Evolutionary conservation across 495 filamentous ascomycete genomes (phyloP).

Genomic region (Penicillium goetzii): DNA sequence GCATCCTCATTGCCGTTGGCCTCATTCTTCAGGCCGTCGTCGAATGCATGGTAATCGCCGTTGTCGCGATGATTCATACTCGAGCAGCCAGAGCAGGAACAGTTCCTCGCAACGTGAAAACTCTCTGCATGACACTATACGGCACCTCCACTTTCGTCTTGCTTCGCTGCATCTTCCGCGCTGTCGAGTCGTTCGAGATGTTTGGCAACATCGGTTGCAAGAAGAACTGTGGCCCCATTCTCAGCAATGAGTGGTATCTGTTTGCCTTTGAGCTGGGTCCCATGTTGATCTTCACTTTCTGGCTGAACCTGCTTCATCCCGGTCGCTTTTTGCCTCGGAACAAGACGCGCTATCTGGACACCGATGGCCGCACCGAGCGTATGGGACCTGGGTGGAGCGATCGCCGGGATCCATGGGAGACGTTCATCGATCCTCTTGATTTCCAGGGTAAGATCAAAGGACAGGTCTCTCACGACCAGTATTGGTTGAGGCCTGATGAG

Average conservation of each 20-base stretch:
- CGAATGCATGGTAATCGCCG: slow-evolving; percentile 36
- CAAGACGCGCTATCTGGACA: slow-evolving; percentile 38
- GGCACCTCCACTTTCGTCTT: slow-evolving; percentile 42
- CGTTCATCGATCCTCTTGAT: slow-evolving; percentile 42
- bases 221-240: slow-evolving; percentile 32
- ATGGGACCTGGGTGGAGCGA: slow-evolving; percentile 48
- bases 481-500: slow-evolving; percentile 34
- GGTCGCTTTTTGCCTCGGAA: slow-evolving; percentile 36
- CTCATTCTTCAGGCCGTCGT: slow-evolving; percentile 43
- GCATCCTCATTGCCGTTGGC: slow-evolving; percentile 37
- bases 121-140: slow-evolving; percentile 43
- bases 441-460: slow-evolving; percentile 34
- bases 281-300: slow-evolving; percentile 45
- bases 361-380: slow-evolving; percentile 39
- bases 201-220: slow-evolving; percentile 25
- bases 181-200: slow-evolving; percentile 39
- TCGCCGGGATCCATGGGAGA: slow-evolving; percentile 33
- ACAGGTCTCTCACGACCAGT: slow-evolving; percentile 35
- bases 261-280: slow-evolving; percentile 45
- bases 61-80: slow-evolving; percentile 42
- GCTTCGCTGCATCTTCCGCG: slow-evolving; percentile 45
- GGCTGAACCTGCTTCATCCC: slow-evolving; percentile 44
- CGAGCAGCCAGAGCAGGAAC: slow-evolving; percentile 27
- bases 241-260: slow-evolving; percentile 45
- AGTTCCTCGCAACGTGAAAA: slow-evolving; percentile 39